Base-by-base conservation (phyloP, 2,329 filamentous ascomycete genomes). In the Penicillium brevicompactum region DNA sequence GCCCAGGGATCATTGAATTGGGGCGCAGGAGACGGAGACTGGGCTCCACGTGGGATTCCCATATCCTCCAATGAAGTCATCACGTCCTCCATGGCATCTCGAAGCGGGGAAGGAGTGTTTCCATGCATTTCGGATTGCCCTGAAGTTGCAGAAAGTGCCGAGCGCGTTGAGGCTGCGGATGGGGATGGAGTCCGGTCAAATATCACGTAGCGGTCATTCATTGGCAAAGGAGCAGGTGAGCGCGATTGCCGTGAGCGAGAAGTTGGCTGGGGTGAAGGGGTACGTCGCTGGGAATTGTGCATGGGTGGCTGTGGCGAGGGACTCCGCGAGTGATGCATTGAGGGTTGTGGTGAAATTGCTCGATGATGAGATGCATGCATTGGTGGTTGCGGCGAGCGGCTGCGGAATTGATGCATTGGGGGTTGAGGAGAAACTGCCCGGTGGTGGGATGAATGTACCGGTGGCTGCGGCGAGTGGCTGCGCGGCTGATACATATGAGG, bases 21-120 rank as follows among this genome's bases (percentile, higher is more conserved):
- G 41, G 85, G 80, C 1, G 85, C 82, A 27, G 83, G 81, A 32
- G 57, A 61, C 34, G 79, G 66, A 59, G 79, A 79, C 30, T 76
- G 72, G 10, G 70, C 74, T 21, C 82, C 76, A 53, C 82, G 81
- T 41, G 84, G 79, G 64, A 87, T 80, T 16, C 88, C 88, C 80
- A 99, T 90, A 57, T 92, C 92, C 69, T 96, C 88, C 42, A 99
- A 76, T 53, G 94, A 95, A 62, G 94, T 91, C 86, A 97, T 97
- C 4, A 99, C 92, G 73, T 95, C 93, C 69, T 97, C 93, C 92
- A 99, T 99, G 1, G 94, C 94, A 72, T 92, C 91, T 56, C 94
- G 84, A 3, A 99, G 78, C 0, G 94, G 94, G 2, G 94, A 97
- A 1, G 94, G 94, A 0, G 94, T 99, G 71, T 90, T 78, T 1